A percentile compares a stretch with the other conserved stretches of the same genome.
phyloP scores from a whole-genome alignment of 192 early-diverging fungal genomes.

The Mortierella antarctica region DNA sequence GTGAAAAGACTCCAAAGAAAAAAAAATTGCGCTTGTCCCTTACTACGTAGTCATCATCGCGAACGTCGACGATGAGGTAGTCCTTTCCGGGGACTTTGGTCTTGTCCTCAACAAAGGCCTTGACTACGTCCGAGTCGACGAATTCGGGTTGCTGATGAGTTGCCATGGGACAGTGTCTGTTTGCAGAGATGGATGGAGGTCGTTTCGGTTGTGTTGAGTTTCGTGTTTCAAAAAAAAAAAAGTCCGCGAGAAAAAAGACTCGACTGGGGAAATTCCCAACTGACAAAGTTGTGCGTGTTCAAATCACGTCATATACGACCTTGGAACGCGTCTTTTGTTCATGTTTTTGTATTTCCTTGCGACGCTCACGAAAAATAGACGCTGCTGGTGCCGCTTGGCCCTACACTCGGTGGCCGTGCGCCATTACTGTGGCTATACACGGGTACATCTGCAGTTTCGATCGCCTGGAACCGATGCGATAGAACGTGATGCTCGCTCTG shows the following conservation, averaged over 20 bases:
- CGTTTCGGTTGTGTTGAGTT: background rate
- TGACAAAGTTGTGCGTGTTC: no score
- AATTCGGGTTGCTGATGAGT: conserved; percentile 22
- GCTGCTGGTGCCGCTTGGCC: conserved; percentile 21
- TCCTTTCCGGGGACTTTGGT: conserved; percentile 68
- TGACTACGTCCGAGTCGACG: conserved; percentile 62
- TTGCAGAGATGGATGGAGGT: background rate
- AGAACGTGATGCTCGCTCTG: conserved; percentile 31
- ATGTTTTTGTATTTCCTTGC: background rate
- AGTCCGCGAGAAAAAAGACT: no score
- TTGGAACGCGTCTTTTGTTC: no score
- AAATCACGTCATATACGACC: no score
- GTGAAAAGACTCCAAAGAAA: no score
- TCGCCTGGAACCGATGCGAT: conserved; percentile 45
- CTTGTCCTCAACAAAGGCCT: conserved; percentile 66
- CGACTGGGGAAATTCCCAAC: no score
- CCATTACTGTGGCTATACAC: conserved; percentile 16
- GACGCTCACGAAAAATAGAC: background rate
- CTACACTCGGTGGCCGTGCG: conserved; percentile 14
- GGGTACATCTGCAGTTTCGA: conserved; percentile 26
- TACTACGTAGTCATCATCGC: conserved; percentile 70
- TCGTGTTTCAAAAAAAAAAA: background rate
- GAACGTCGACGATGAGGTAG: conserved; percentile 82
- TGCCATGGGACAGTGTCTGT: conserved; percentile 6
- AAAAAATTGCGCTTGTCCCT: no score